These are phyloP conservation scores for Halteria grandinella DNA, from an alignment of 73 alveolate species.

Conservation along the genomic window DNA sequence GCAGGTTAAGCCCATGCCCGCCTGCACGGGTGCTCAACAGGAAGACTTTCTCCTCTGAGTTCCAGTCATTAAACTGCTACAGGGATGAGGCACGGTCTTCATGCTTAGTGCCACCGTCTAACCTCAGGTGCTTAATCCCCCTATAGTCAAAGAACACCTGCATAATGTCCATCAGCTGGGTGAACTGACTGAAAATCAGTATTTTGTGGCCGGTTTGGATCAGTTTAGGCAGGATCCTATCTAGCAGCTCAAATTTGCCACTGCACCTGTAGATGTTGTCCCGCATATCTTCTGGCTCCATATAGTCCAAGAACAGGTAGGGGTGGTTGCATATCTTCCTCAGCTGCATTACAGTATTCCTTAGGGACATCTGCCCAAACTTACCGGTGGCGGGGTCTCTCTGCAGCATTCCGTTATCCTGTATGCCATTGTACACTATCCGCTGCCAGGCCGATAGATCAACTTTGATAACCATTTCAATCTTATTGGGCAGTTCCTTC, in stretches of 20 bases:
- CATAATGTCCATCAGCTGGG: conserved; percentile 96
- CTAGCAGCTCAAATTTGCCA: conserved; percentile 98
- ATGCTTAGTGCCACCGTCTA: conserved; percentile 96
- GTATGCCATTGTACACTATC: conserved; percentile 89
- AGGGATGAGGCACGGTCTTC: conserved; percentile 94
- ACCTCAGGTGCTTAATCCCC: conserved; percentile 87
- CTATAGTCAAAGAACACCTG: conserved; percentile 90
- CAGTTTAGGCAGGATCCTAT: conserved; percentile 95
- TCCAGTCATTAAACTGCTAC: conserved; percentile 78
- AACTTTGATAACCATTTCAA: conserved; percentile 95
- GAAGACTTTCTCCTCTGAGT: conserved; percentile 86
- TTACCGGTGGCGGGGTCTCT: conserved; percentile 90
- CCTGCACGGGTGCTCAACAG: conserved; percentile 96
- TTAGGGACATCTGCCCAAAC: conserved; percentile 82
- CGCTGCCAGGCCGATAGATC: conserved; percentile 97
- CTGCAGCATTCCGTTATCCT: conserved; percentile 86
- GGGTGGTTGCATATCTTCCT: conserved; percentile 99
- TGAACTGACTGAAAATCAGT: conserved; percentile 96
- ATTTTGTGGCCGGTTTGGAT: conserved; percentile 91
- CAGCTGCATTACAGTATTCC: conserved; percentile 98
- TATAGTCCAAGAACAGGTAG: conserved; percentile 88
- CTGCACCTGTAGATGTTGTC: conserved; percentile 95
- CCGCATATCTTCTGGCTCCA: conserved; percentile 71
- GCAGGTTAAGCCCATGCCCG: conserved; percentile 93
- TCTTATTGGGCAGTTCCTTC: conserved; percentile 96